phyloP scores from a whole-genome alignment of 225 moss, liverwort and hornwort species.

The Pseudisothecium myosuroides region DNA sequence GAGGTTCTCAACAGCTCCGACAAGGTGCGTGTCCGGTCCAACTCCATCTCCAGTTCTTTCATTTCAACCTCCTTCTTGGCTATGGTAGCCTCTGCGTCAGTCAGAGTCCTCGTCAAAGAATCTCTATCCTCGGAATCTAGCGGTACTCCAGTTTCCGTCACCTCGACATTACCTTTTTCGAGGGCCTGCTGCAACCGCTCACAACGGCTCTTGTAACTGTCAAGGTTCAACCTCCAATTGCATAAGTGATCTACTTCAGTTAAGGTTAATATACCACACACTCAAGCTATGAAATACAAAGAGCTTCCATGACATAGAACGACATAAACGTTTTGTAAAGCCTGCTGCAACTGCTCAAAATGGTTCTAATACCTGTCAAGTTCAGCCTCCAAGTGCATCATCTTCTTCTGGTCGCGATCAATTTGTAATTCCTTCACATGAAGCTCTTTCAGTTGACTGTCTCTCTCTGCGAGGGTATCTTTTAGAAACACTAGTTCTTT shows the following conservation, averaged over 20 bases:
- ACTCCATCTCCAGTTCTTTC: constrained; percentile 26
- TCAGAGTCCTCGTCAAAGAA: not conserved
- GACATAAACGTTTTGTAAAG: not conserved
- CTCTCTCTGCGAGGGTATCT: constrained; percentile 32
- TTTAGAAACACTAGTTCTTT: constrained; percentile 40
- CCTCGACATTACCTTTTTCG: not conserved
- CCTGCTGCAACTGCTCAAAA: constrained; percentile 22
- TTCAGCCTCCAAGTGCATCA: constrained; percentile 30
- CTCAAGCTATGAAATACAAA: not conserved
- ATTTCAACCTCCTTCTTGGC: constrained; percentile 13
- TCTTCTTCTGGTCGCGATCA: constrained; percentile 37
- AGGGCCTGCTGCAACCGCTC: constrained; percentile 14
- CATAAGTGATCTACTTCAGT: not conserved
- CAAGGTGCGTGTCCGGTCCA: constrained; percentile 14
- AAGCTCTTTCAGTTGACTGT: constrained; percentile 50
- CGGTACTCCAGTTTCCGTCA: not conserved
- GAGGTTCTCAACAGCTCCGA: constrained; percentile 27
- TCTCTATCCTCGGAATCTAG: not conserved
- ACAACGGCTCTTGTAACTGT: constrained; percentile 17
- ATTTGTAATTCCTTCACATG: constrained; percentile 32
- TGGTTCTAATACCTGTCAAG: constrained; percentile 25
- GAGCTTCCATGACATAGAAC: not conserved
- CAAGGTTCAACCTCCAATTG: constrained; percentile 19
- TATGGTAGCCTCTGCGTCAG: constrained; percentile 11
- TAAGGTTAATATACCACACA: not conserved